Evolutionary conservation across 2,329 filamentous ascomycete species (phyloP), one percentile per base, ranked within the genome.

Genomic region (Trichoderma aggressivum): DNA sequence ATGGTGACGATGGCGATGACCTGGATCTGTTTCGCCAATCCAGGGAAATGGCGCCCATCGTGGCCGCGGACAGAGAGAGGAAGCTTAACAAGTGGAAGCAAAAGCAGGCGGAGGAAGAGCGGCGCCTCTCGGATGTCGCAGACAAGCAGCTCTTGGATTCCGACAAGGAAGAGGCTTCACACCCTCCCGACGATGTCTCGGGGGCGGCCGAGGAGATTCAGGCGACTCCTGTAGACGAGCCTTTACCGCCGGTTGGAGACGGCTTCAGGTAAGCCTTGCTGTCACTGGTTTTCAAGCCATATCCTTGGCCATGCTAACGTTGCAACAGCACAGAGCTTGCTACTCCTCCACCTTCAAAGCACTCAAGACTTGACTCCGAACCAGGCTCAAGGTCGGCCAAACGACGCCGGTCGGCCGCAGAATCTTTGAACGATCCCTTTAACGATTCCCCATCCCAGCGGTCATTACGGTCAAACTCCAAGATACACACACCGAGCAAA

Each of bases 1-100:
- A 76, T 12, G 76, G 78, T 11, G 78, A 78, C 18, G 79, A 83
- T 11, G 78, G 78, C 18, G 79, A 83, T 50, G 80, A 77, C 3
- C 80, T 89, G 12, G 80, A 80, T 2, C 79, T 89, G 7, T 89
- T 89, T 73, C 82, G 83, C 55, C 84, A 85, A 6, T 81, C 84
- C 14, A 84, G 84, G 72, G 81, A 84, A 71, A 86, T 87, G 76
- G 86, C 85, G 64, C 81, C 83, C 7, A 80, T 81, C 43, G 76
- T 84, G 36, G 77, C 81, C 68, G 82, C 83, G n/a, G 82, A 85
- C 36, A 79, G 78, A 47, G 78, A 82, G 74, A 77, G 79, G 58
- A 75, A 75, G n/a, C 28, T 74, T 61, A 70, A 73, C 70, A 77
- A 74, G 70, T 76, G 75, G 70, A 76, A 75, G 72, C 75, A 77